Percentiles rank a stretch among this genome's conserved stretches.
These are phyloP conservation scores for Pyropia haitanensis DNA, from an alignment of 23 red algal species.

Conservation along the genomic window DNA sequence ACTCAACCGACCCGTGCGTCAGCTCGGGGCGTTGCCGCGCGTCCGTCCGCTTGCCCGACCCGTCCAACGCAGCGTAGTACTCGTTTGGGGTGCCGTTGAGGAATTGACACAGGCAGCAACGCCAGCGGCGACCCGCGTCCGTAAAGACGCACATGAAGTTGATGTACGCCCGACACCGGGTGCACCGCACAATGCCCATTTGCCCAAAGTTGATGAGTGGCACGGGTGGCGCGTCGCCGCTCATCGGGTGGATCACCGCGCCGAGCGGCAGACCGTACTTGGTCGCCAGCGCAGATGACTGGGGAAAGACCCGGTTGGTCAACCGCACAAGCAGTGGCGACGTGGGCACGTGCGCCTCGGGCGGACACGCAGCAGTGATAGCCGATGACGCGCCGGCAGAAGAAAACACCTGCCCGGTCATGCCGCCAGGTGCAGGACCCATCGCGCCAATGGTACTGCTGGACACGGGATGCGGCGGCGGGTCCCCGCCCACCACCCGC, in stretches of 20 bases:
- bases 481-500: constrained; percentile 27
- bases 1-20: constrained; percentile 60
- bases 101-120: constrained; percentile 81
- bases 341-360: constrained; percentile 53
- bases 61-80: constrained; percentile 90
- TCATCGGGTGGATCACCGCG: constrained; percentile 82
- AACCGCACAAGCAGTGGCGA: constrained; percentile 40
- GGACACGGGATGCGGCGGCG: constrained; percentile 14
- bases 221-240: constrained; percentile 8
- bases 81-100: constrained; percentile 73
- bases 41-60: constrained; percentile 57
- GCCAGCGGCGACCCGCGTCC: constrained; percentile 82
- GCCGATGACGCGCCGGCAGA: constrained; percentile 9
- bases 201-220: constrained; percentile 97
- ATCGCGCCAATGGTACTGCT: constrained; percentile 1
- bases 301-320: constrained; percentile 54
- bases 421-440: constrained; percentile 11
- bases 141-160: constrained; percentile 78
- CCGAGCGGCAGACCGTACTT: constrained; percentile 85
- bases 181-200: constrained; percentile 82
- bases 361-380: constrained; percentile 50
- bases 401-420: not conserved
- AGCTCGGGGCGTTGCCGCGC: constrained; percentile 71
- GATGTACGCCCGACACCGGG: constrained; percentile 82
- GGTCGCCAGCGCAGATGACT: constrained; percentile 22